Percentiles rank a stretch among this genome's conserved stretches.
Conservation (phyloP, 495 filamentous ascomycete species). For the Achaetomiella virescens region DNA sequence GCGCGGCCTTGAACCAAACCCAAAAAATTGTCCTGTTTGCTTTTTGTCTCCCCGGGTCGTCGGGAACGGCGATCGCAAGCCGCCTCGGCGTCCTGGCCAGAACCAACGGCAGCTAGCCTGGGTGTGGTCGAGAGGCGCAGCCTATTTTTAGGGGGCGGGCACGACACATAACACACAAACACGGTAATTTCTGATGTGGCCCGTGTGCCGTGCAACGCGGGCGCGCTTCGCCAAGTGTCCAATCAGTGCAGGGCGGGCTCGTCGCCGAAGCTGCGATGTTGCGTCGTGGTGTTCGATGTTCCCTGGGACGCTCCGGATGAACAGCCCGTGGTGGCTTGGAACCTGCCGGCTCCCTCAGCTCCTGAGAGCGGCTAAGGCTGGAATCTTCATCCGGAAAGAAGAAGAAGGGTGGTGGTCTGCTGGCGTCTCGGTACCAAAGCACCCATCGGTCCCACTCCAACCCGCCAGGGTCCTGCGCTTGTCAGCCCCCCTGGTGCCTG, state of each 20-base stretch:
- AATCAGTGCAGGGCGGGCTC: slow-evolving; percentile 8
- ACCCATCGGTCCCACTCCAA: neutral
- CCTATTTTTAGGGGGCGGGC: slow-evolving; percentile 19
- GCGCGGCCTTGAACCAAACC: too few species aligned
- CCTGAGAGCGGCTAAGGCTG: too few species aligned
- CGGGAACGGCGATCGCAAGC: slow-evolving; percentile 9
- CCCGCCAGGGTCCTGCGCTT: slow-evolving; percentile 7
- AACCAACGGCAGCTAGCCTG: slow-evolving; percentile 18
- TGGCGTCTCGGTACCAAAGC: slow-evolving; percentile 3
- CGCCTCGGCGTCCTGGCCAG: slow-evolving; percentile 6
- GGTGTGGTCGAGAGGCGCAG: slow-evolving; percentile 11
- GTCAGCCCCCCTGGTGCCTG: slow-evolving; percentile 1
- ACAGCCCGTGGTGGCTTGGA: too few species aligned
- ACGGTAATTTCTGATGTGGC: slow-evolving; percentile 14
- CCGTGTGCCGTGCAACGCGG: slow-evolving; percentile 13
- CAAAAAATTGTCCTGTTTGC: neutral
- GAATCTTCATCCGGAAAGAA: too few species aligned
- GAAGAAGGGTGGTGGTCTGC: neutral
- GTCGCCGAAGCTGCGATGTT: neutral
- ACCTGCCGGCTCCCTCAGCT: too few species aligned
- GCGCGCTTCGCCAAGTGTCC: slow-evolving; percentile 6
- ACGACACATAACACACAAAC: neutral
- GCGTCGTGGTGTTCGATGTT: neutral
- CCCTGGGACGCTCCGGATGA: too few species aligned
- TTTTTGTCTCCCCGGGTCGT: slow-evolving; percentile 1